These are phyloP conservation scores for Coriaria nepalensis DNA, from an alignment of 306 rosid genomes.

Conservation along the genomic window DNA sequence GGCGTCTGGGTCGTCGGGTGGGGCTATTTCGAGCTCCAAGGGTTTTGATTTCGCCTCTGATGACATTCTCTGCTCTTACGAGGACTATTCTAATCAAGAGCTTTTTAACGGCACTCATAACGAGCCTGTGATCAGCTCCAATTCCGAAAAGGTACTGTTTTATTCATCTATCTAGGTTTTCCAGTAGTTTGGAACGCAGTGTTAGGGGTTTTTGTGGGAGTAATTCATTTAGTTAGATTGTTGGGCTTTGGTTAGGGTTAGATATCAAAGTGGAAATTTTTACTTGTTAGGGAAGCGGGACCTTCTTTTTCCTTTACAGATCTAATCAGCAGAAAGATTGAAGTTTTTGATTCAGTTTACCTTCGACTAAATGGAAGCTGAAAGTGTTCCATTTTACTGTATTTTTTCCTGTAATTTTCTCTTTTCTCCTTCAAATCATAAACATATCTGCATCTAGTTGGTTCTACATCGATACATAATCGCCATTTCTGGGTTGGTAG, in stretches of 20 bases:
- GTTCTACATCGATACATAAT: too few species aligned
- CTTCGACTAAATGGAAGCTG: too few species aligned
- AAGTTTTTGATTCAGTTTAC: too few species aligned
- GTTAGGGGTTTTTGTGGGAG: too few species aligned
- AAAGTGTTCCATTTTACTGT: too few species aligned
- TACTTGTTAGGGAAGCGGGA: too few species aligned
- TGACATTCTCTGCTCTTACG: conserved; percentile 57
- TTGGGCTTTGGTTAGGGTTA: conserved; percentile 7
- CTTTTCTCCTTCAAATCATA: too few species aligned
- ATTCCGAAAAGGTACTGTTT: conserved; percentile 43
- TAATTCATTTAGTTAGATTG: background rate
- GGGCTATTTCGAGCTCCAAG: conserved; percentile 51
- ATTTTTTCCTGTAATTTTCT: too few species aligned
- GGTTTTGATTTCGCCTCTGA: conserved; percentile 52
- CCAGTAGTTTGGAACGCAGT: background rate
- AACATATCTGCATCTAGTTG: too few species aligned
- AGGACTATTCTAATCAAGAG: conserved; percentile 42
- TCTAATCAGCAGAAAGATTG: too few species aligned
- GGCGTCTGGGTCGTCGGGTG: conserved; percentile 81
- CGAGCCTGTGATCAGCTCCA: conserved; percentile 36
- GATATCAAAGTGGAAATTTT: background rate
- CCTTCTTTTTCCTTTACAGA: too few species aligned
- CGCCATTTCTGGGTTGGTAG: too few species aligned
- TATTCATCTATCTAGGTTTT: background rate
- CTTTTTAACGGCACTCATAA: conserved; percentile 37